Percentiles rank a stretch among this genome's conserved stretches.
Evolutionary conservation across 768 basidiomycete species (phyloP).

Genomic region (Lactarius sanguifluus): DNA sequence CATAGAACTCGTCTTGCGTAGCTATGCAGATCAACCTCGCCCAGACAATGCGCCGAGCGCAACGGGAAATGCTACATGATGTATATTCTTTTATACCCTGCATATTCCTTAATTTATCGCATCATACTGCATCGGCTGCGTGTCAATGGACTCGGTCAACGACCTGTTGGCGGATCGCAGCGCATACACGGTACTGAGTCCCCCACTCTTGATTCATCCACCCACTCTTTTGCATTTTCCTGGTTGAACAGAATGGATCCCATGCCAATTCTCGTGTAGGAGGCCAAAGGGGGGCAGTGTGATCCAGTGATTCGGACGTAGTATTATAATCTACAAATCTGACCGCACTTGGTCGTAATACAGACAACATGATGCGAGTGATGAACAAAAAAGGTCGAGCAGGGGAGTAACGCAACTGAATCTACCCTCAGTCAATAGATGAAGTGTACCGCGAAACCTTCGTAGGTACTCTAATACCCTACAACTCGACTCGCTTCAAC

Average conservation of each 20-base stretch:
- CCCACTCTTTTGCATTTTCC: not conserved
- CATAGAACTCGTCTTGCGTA: conserved; percentile 26
- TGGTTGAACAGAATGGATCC: not conserved
- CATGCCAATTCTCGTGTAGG: not conserved
- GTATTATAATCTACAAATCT: not conserved
- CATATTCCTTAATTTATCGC: not conserved
- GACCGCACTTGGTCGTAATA: not conserved
- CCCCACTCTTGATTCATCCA: not conserved
- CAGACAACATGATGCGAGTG: conserved; percentile 13
- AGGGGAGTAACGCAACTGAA: not conserved
- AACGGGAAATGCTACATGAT: conserved; percentile 15
- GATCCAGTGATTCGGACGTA: not conserved
- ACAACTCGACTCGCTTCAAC: conserved; percentile 52
- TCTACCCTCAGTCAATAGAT: not conserved
- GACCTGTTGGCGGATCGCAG: not conserved
- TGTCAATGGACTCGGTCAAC: not conserved
- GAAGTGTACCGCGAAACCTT: not conserved
- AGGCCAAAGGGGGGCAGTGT: not conserved
- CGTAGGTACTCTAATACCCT: conserved; percentile 13
- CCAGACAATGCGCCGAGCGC: not conserved
- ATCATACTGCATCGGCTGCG: not conserved
- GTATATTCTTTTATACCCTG: conserved; percentile 10
- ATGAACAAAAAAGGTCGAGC: not conserved
- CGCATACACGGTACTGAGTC: not conserved
- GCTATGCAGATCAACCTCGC: conserved; percentile 16